Evolutionary conservation across 1,284 basidiomycete genomes (phyloP), one percentile per base, ranked within the genome.

Genomic region (Apiotrichum laibachii): DNA sequence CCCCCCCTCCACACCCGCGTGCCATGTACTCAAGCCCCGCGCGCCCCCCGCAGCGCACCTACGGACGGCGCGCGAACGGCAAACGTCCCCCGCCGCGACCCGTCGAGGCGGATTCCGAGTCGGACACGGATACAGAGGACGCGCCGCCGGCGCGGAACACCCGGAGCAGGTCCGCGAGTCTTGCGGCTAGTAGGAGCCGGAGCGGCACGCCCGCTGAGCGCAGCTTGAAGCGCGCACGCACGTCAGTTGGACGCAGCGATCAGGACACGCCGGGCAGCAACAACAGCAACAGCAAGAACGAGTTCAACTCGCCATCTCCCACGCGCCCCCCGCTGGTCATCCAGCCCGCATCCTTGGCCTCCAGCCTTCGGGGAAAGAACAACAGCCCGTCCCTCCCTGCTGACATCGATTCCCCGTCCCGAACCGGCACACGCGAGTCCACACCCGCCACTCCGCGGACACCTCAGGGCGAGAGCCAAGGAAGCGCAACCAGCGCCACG

Each of bases 381-480:
- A 31, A 31, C 26, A 31, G 26, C 26, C 26, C 26, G 4, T 31
- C 7, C 4, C 26, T 31, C 26, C 26, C 37, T 4, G 11, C 37
- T 10, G 37, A 13, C 34, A 35, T 11, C 21, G 21, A 16, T 35
- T 5, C 18, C 13, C 18, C 33, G 12, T 11, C 34, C 37, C 2
- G 19, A 35, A 4, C 19, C 18, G 6, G 15, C n/a, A 39, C 49
- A 1, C 49, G 49, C 10, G 49, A 50, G n/a, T 39, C 49, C 8
- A 50, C 49, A 11, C 56, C 37, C 37, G 37, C 12, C 37, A 11
- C 11, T 11, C 15, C 57, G n/a, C 45, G 39, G 6, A 40, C 11
- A 10, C 15, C 57, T 10, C 45, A 50, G 6, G 22, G 35, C 50
- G 52, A 51, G 44, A 39, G 51, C 55, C 62, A 42, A 43, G 56